These are phyloP conservation scores for Strigomonas culicis DNA, from an alignment of 208 protist genomes.

Conservation along the genomic window DNA sequence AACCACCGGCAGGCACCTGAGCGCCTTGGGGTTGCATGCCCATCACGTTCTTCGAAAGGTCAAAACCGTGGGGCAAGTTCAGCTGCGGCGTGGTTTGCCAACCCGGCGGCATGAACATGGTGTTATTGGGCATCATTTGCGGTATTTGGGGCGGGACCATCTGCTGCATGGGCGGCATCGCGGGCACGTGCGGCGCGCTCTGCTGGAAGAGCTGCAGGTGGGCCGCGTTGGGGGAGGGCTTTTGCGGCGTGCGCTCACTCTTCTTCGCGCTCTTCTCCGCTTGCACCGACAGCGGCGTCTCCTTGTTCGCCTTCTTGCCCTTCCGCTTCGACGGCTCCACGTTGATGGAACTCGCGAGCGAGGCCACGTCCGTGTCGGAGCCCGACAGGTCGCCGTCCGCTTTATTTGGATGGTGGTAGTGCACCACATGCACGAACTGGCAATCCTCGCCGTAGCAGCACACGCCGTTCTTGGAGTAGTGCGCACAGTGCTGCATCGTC, in stretches of 20 bases:
- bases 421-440: slow-evolving; percentile 77
- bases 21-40: neutral
- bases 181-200: no score
- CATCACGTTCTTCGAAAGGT: neutral
- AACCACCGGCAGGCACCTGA: neutral
- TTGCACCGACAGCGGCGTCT: slow-evolving; percentile 31
- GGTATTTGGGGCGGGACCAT: slow-evolving; percentile 18
- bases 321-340: slow-evolving; percentile 13
- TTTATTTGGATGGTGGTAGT: slow-evolving; percentile 57
- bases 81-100: slow-evolving; percentile 15
- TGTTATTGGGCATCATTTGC: slow-evolving; percentile 8
- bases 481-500: slow-evolving; percentile 87
- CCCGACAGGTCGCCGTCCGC: slow-evolving; percentile 28
- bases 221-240: no score
- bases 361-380: slow-evolving; percentile 36
- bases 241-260: neutral
- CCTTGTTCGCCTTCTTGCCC: slow-evolving; percentile 20
- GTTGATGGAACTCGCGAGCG: slow-evolving; percentile 23
- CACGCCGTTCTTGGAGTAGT: slow-evolving; percentile 76
- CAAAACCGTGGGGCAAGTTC: neutral
- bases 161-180: no score
- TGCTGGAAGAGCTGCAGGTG: no score
- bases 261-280: neutral
- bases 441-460: slow-evolving; percentile 77
- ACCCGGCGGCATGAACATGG: slow-evolving; percentile 18